phyloP scores from a whole-genome alignment of 768 basidiomycete species.

The Scleroderma bovista region DNA sequence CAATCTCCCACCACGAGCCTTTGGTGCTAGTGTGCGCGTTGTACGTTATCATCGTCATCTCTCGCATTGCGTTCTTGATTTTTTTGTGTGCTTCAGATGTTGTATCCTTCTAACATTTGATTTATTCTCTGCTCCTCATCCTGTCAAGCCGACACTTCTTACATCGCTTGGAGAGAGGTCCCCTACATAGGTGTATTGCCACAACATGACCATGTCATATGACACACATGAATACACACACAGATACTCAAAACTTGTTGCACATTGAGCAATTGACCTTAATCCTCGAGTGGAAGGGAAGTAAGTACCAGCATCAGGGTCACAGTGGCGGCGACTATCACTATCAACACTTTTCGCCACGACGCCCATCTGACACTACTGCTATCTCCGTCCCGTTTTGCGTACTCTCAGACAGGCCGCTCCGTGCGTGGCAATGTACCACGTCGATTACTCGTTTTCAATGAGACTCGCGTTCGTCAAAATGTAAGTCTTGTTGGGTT shows the following conservation, averaged over 20 bases:
- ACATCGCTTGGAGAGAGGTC: slow-evolving; percentile 7
- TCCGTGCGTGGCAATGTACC: no score
- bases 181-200: slow-evolving; percentile 10
- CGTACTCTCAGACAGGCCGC: no score
- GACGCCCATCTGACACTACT: no score
- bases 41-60: slow-evolving; percentile 47
- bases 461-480: no score
- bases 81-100: slow-evolving; percentile 55
- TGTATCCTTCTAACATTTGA: slow-evolving; percentile 86
- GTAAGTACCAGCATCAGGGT: no score
- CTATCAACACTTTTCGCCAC: no score
- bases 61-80: slow-evolving; percentile 1
- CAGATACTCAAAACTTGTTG: neutral
- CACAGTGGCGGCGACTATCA: no score
- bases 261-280: no score
- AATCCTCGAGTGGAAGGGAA: no score
- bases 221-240: slow-evolving; percentile 14
- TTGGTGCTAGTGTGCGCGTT: slow-evolving; percentile 89
- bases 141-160: slow-evolving; percentile 15
- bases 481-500: no score
- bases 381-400: no score
- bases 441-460: no score
- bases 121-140: slow-evolving; percentile 2
- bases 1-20: slow-evolving; percentile 92
- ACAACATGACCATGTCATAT: slow-evolving; percentile 14